Conservation (phyloP, 2,329 filamentous ascomycete genomes). For the Xylaria digitata region DNA sequence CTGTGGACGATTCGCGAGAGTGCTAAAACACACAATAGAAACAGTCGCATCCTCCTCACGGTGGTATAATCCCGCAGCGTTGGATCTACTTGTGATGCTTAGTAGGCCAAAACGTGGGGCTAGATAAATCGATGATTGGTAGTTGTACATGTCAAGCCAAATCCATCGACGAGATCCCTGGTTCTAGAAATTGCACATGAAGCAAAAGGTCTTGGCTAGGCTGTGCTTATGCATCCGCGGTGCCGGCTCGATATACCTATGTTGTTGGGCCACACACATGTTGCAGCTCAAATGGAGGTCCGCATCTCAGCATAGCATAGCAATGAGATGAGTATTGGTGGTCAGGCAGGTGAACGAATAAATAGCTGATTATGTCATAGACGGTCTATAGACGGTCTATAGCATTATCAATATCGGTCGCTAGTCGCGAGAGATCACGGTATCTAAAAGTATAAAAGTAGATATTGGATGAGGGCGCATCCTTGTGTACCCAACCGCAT, state of each 20-base stretch:
- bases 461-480: neutral
- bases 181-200: slow-evolving; percentile 2
- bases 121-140: slow-evolving; percentile 30
- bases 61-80: neutral
- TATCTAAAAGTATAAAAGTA: neutral
- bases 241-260: neutral
- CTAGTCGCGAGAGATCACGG: neutral
- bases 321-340: no score
- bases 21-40: no score
- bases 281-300: neutral
- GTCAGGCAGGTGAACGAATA: no score
- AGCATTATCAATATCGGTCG: neutral
- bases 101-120: slow-evolving; percentile 24
- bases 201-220: neutral
- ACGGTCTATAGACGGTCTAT: no score
- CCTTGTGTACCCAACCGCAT: no score
- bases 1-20: no score
- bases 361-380: no score
- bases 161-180: slow-evolving; percentile 13
- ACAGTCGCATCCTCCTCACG: no score
- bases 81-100: neutral
- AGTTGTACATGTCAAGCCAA: neutral
- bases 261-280: neutral
- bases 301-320: neutral
- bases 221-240: slow-evolving; percentile 18